These are phyloP conservation scores for Eucalyptus pauciflora DNA, from an alignment of 345 rosid genomes.

Conservation along the genomic window DNA sequence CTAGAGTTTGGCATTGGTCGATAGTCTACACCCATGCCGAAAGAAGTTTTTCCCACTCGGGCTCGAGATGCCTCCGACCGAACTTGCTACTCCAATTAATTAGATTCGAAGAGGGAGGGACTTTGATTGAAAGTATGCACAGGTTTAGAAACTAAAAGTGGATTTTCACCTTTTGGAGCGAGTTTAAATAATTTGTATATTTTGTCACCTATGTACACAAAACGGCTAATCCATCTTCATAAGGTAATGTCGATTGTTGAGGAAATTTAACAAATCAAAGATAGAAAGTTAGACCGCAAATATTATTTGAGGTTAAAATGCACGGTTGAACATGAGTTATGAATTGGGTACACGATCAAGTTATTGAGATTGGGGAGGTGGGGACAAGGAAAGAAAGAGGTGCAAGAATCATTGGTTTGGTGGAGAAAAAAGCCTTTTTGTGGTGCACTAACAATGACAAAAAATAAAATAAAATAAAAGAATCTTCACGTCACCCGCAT, in stretches of 20 bases:
- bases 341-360: not conserved
- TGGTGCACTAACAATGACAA: not conserved
- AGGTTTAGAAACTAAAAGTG: not conserved
- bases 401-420: not conserved
- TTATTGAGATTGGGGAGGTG: not conserved
- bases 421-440: not conserved
- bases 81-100: not conserved
- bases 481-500: too few species aligned
- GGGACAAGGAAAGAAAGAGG: not conserved
- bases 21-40: accelerated
- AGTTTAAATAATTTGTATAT: not conserved
- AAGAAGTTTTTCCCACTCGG: not conserved
- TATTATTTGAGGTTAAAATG: not conserved
- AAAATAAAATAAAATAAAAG: too few species aligned
- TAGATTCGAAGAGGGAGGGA: not conserved
- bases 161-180: not conserved
- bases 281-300: not conserved
- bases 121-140: not conserved
- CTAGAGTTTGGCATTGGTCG: not conserved
- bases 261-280: not conserved
- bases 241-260: not conserved
- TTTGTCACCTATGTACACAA: not conserved
- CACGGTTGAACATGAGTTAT: not conserved
- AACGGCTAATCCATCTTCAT: not conserved
- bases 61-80: not conserved